Percentiles rank a stretch among this genome's conserved stretches.
phyloP scores from a whole-genome alignment of 208 protist species.

The Spironucleus salmonicida region DNA sequence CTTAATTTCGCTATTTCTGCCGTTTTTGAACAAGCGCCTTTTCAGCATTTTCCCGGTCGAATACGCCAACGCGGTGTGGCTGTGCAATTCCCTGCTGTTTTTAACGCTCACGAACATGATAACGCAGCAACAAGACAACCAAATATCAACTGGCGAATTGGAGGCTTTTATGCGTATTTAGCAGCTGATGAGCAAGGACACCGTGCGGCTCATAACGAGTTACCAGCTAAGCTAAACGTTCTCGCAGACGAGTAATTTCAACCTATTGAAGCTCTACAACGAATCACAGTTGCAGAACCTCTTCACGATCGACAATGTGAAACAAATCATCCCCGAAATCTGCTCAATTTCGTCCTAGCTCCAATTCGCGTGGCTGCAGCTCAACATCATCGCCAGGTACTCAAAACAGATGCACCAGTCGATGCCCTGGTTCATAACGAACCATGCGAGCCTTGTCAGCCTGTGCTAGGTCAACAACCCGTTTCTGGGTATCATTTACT shows the following conservation, averaged over 20 bases:
- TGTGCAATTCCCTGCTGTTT: too few species aligned
- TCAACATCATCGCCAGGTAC: not conserved
- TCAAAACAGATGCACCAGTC: not conserved
- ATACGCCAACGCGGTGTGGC: too few species aligned
- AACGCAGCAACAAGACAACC: too few species aligned
- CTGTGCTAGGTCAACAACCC: not conserved
- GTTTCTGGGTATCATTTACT: not conserved
- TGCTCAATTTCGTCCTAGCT: not conserved
- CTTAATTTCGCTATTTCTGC: too few species aligned
- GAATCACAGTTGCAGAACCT: not conserved
- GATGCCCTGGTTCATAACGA: not conserved
- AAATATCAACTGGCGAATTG: too few species aligned
- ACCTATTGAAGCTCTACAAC: not conserved
- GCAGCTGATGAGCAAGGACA: too few species aligned
- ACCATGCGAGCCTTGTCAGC: not conserved
- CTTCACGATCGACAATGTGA: not conserved
- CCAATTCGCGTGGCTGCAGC: not conserved
- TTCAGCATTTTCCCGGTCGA: too few species aligned
- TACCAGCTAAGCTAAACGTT: not conserved
- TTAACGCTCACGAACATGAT: too few species aligned
- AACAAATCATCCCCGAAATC: constrained; percentile 8
- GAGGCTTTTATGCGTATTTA: too few species aligned
- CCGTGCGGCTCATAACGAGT: not conserved
- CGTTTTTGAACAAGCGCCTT: too few species aligned
- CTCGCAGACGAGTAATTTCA: not conserved